Conservation (phyloP, 495 filamentous ascomycete genomes). For the Penicillium waksmanii region DNA sequence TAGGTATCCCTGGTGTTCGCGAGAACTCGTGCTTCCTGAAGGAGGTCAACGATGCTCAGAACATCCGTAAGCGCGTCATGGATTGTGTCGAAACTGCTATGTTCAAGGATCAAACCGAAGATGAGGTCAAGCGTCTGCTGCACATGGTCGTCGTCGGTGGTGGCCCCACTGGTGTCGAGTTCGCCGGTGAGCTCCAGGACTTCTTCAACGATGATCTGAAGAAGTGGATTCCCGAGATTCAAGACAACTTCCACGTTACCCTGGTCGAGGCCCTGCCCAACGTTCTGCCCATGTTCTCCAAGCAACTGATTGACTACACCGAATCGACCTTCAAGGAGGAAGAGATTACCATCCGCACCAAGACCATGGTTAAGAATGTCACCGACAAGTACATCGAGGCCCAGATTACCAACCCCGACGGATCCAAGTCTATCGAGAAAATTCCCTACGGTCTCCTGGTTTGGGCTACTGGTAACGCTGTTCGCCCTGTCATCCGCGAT, state of each 20-base stretch:
- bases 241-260: constrained; percentile 92
- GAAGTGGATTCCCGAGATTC: constrained; percentile 97
- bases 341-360: constrained; percentile 92
- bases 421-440: constrained; percentile 74
- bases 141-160: constrained; percentile 99
- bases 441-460: constrained; percentile 96
- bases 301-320: constrained; percentile 98
- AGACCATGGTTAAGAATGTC: constrained; percentile 98
- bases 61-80: constrained; percentile 98
- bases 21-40: constrained; percentile 98
- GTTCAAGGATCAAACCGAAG: constrained; percentile 93
- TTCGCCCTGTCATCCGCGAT: constrained; percentile 85
- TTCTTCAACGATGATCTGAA: constrained; percentile 97
- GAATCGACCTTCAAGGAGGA: constrained; percentile 99
- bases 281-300: constrained; percentile 98
- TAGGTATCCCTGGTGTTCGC: constrained; percentile 86
- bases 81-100: constrained; percentile 97
- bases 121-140: constrained; percentile 90
- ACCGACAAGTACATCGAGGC: constrained; percentile 94
- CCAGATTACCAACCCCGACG: constrained; percentile 82
- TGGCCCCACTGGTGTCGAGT: constrained; percentile 97
- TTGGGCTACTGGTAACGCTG: constrained; percentile 97
- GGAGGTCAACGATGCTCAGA: constrained; percentile 93
- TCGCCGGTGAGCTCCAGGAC: constrained; percentile 96
- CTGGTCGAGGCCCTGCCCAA: constrained; percentile 98